Evolutionary conservation across 1,284 basidiomycete genomes (phyloP).

Genomic region (Ceratobasidium papillatum): DNA sequence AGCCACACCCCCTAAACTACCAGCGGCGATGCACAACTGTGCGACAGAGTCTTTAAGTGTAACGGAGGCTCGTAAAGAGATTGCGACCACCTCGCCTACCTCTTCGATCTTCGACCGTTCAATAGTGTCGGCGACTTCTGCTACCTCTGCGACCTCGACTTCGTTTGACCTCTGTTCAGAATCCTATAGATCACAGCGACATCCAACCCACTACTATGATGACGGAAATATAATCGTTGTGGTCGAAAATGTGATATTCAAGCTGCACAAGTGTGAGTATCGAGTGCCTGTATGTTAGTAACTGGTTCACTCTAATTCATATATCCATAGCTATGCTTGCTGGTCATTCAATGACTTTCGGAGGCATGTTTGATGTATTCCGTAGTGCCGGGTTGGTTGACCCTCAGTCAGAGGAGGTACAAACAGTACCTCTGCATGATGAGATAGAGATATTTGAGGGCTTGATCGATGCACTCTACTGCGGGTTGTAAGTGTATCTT

Average conservation of each 20-base stretch:
- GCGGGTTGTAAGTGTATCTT: neutral
- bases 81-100: neutral
- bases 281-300: neutral
- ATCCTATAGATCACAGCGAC: neutral
- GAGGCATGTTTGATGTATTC: slow-evolving; percentile 9
- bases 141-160: neutral
- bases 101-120: neutral
- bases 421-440: slow-evolving; percentile 2
- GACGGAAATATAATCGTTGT: slow-evolving; percentile 15
- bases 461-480: neutral
- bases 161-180: neutral
- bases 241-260: neutral
- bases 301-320: neutral
- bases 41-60: neutral
- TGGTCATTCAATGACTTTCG: neutral
- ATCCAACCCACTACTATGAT: neutral
- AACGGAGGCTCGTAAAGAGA: neutral
- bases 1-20: neutral
- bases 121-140: neutral
- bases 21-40: neutral
- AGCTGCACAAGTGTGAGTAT: slow-evolving; percentile 14
- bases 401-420: neutral
- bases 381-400: neutral
- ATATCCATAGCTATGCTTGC: neutral
- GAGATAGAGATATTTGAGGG: neutral